Evolutionary conservation across 208 protist genomes (phyloP).

Genomic region (Leishmania guyanensis): DNA sequence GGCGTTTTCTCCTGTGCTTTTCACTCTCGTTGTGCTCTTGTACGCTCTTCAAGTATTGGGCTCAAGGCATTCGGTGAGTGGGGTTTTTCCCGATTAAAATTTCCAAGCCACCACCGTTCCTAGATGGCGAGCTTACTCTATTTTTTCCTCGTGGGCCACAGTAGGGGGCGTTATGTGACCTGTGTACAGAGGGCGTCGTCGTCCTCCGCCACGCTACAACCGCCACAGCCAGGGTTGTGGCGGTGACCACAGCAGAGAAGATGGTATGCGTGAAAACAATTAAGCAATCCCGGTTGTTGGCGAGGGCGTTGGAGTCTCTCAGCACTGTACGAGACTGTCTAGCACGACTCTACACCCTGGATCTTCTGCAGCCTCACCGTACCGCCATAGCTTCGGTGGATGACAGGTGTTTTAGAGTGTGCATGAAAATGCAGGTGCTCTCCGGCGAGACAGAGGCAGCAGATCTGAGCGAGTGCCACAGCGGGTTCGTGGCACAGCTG

Average conservation of each 20-base stretch:
- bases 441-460: not conserved
- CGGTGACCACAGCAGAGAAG: not conserved
- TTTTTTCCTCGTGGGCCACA: not conserved
- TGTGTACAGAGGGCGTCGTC: constrained; percentile 20
- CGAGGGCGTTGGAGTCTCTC: not conserved
- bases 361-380: constrained; percentile 14
- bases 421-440: constrained; percentile 5
- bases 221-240: not conserved
- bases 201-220: not conserved
- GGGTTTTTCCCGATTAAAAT: not conserved
- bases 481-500: not conserved
- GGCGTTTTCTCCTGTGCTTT: not conserved
- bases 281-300: not conserved
- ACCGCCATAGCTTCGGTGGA: not conserved
- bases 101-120: not conserved
- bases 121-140: not conserved
- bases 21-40: not conserved
- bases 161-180: not conserved
- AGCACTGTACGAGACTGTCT: constrained; percentile 16
- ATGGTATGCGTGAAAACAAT: constrained; percentile 10
- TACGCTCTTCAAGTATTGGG: not conserved
- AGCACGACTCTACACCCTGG: constrained; percentile 11
- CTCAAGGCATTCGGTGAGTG: not conserved
- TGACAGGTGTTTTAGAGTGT: constrained; percentile 5
- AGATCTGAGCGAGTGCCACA: constrained; percentile 4